A percentile compares a stretch with the other conserved stretches of the same genome.
Evolutionary conservation across 352 stramenopile species (phyloP).

Genomic region (Globisporangium takayamanum): DNA sequence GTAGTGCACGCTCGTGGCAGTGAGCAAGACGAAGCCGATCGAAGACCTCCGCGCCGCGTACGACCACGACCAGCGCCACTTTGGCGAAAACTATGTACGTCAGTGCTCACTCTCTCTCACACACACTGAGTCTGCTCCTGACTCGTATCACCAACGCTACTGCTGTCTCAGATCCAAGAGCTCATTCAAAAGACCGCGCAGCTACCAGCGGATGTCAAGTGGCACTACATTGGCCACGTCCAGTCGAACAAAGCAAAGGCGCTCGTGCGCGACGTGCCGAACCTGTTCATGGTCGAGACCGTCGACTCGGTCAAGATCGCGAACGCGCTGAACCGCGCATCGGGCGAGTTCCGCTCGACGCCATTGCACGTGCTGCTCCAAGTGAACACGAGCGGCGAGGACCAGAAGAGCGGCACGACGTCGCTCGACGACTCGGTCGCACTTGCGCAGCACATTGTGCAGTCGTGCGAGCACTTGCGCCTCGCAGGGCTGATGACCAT

Average conservation of each 20-base stretch:
- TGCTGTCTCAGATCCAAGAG: slow-evolving; percentile 87
- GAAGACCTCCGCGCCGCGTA: slow-evolving; percentile 87
- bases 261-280: slow-evolving; percentile 88
- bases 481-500: slow-evolving; percentile 99
- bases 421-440: slow-evolving; percentile 67
- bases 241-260: slow-evolving; percentile 97
- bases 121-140: slow-evolving; percentile 7
- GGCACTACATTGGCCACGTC: slow-evolving; percentile 98
- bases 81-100: slow-evolving; percentile 98
- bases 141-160: not conserved
- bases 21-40: slow-evolving; percentile 94
- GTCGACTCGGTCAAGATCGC: slow-evolving; percentile 96
- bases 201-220: slow-evolving; percentile 89
- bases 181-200: slow-evolving; percentile 91
- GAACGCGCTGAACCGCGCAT: slow-evolving; percentile 91
- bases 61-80: slow-evolving; percentile 89
- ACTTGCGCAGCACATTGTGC: slow-evolving; percentile 84
- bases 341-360: slow-evolving; percentile 46
- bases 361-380: slow-evolving; percentile 95
- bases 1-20: slow-evolving; percentile 84
- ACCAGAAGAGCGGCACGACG: slow-evolving; percentile 95
- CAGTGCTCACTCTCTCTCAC: not conserved
- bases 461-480: slow-evolving; percentile 88
- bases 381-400: slow-evolving; percentile 97
- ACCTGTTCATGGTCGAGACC: slow-evolving; percentile 95